These are phyloP conservation scores for Botrytis tulipae DNA, from an alignment of 2,329 filamentous ascomycete species.

Conservation along the genomic window DNA sequence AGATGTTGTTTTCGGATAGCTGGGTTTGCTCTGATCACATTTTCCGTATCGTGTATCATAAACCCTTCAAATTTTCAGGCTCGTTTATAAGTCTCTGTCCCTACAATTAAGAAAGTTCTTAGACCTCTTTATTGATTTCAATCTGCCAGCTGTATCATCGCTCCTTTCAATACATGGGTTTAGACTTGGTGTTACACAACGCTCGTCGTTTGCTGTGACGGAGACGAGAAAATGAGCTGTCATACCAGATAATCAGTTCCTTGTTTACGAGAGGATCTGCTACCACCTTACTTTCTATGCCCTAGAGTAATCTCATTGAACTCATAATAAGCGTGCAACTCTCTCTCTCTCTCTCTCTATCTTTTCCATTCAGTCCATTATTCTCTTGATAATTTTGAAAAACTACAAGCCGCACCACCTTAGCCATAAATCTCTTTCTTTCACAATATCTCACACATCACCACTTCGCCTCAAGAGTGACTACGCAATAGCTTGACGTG, in stretches of 20 bases:
- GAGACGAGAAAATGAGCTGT: background rate
- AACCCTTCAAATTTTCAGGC: background rate
- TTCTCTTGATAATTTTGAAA: background rate
- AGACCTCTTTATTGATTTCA: background rate
- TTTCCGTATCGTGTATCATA: background rate
- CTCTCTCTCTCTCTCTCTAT: no score
- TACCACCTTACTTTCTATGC: background rate
- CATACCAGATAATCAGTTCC: background rate
- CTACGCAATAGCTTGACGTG: no score
- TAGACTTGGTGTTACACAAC: background rate
- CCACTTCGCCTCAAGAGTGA: background rate
- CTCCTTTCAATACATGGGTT: background rate
- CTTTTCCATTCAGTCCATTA: background rate
- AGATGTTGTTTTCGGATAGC: background rate
- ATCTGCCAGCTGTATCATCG: background rate
- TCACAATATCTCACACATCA: background rate
- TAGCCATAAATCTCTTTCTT: background rate
- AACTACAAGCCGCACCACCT: background rate
- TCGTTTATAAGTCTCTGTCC: background rate
- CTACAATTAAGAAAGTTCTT: background rate
- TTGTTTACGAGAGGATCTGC: background rate
- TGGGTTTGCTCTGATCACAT: fast-evolving
- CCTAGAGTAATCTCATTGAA: background rate
- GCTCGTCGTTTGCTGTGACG: background rate
- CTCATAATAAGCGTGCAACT: background rate